Evolutionary conservation across 345 rosid genomes (phyloP).

Genomic region (Brassica incana): DNA sequence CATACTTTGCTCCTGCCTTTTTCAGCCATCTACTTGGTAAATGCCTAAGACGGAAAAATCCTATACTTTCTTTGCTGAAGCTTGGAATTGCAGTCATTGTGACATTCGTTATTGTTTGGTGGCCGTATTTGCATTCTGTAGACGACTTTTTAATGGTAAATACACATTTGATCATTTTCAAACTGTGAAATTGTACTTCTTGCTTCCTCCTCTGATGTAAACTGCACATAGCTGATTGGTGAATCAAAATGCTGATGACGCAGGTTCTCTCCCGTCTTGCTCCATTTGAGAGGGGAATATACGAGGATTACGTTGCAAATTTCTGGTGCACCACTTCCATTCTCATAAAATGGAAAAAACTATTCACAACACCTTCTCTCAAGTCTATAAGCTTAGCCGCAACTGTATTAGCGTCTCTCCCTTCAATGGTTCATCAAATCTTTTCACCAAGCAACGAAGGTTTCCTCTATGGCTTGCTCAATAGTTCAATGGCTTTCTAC

Average conservation of each 20-base stretch:
- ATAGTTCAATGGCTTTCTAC: constrained; percentile 84
- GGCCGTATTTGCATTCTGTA: constrained; percentile 74
- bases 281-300: constrained; percentile 96
- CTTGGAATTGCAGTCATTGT: constrained; percentile 65
- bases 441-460: constrained; percentile 74
- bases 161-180: not conserved
- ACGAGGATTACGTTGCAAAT: constrained; percentile 95
- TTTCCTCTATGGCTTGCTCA: constrained; percentile 74
- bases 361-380: constrained; percentile 59
- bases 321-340: constrained; percentile 90
- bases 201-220: constrained; percentile 21
- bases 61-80: constrained; percentile 61
- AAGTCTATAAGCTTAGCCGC: constrained; percentile 62
- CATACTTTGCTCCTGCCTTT: constrained; percentile 91
- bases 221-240: not conserved
- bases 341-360: constrained; percentile 82
- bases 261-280: constrained; percentile 91
- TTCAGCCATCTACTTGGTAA: constrained; percentile 85
- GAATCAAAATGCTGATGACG: constrained; percentile 20
- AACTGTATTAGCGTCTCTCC: constrained; percentile 65
- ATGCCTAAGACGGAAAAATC: constrained; percentile 67
- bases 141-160: constrained; percentile 68
- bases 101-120: constrained; percentile 85
- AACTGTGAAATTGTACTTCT: constrained; percentile 1
- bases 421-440: constrained; percentile 91